Evolutionary conservation across 352 stramenopile species (phyloP), one percentile per base, ranked within the genome.

Genomic region (Globisporangium splendens): DNA sequence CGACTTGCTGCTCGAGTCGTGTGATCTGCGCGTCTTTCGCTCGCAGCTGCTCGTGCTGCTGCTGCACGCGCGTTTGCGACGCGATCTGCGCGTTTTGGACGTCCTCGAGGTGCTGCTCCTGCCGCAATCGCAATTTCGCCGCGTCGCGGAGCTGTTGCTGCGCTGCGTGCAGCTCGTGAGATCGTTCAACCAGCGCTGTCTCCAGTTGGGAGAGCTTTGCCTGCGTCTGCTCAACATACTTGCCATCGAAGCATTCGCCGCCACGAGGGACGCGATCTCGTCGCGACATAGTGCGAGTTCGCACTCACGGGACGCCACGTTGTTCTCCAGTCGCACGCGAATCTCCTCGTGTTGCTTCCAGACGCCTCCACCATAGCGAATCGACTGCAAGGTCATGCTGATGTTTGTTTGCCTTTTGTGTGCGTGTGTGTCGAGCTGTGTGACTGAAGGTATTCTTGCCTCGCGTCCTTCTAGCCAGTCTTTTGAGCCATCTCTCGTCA

Each of bases 281-380:
- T 54, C 35, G 0, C 43, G 50, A 43, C 57, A 43, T 18, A 21
- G 20, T 11, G 18, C 15, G 17, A 68, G 22, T 38, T 63, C 33
- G n/a, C 15, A 38, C 50, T 65, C 48, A 8, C 48, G 28, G 21
- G 17, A 21, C 18, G 12, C 22, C 5, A 64, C 56, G 43, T 56
- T 31, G 21, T 44, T 15, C 59, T 65, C 62, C 21, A 70, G 24
- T 1, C 12, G 28, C 35, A 57, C 22, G 11, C 58, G 68, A 2
- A 52, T 33, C 54, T 74, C 59, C 20, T 74, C 65, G 18, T 77
- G 62, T 39, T 73, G 62, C 57, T 65, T 69, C 65, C 68, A 74
- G 41, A 75, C 56, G 22, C 68, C 71, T 12, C 62, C 57, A 8
- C 67, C 62, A 18, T 65, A 69, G 14, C 67, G 64, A 11, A 75